Percentiles rank a stretch among this genome's conserved stretches.
Conservation (phyloP, 768 basidiomycete genomes). For the Boletus fagicola region DNA sequence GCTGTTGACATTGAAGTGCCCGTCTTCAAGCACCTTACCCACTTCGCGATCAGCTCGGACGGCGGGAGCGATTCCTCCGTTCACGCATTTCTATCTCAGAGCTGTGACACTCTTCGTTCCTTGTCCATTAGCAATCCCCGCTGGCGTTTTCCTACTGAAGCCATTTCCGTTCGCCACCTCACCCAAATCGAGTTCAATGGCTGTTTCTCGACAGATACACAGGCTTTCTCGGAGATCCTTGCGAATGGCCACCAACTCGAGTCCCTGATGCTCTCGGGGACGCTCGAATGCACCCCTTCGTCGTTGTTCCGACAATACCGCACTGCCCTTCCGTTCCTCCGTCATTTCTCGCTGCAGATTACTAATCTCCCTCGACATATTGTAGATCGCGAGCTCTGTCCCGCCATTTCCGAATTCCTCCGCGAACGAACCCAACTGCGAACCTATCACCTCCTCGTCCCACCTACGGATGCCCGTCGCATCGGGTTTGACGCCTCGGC, state of each 20-base stretch:
- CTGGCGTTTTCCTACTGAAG: conserved; percentile 56
- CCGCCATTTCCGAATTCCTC: conserved; percentile 65
- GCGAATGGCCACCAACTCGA: conserved; percentile 62
- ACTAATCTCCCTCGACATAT: conserved; percentile 42
- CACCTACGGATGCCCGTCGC: conserved; percentile 43
- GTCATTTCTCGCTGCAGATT: conserved; percentile 59
- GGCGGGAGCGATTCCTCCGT: conserved; percentile 41
- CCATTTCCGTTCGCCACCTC: conserved; percentile 59
- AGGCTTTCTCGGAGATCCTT: conserved; percentile 59
- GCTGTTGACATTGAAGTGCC: conserved; percentile 46
- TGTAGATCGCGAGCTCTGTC: conserved; percentile 62
- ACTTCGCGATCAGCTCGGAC: conserved; percentile 54
- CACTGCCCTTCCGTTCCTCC: conserved; percentile 57
- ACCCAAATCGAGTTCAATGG: conserved; percentile 63
- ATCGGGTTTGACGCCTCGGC: conserved; percentile 68
- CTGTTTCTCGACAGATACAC: conserved; percentile 47
- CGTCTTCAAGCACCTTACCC: conserved; percentile 52
- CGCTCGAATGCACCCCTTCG: conserved; percentile 51
- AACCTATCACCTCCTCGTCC: conserved; percentile 51
- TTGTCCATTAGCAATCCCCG: conserved; percentile 52
- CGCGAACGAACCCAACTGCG: conserved; percentile 51
- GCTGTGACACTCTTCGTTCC: conserved; percentile 51
- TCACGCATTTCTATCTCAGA: conserved; percentile 50
- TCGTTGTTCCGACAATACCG: conserved; percentile 46
- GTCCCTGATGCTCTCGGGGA: conserved; percentile 52